These are phyloP conservation scores for Mycena floridula DNA, from an alignment of 768 basidiomycete genomes.

Conservation along the genomic window DNA sequence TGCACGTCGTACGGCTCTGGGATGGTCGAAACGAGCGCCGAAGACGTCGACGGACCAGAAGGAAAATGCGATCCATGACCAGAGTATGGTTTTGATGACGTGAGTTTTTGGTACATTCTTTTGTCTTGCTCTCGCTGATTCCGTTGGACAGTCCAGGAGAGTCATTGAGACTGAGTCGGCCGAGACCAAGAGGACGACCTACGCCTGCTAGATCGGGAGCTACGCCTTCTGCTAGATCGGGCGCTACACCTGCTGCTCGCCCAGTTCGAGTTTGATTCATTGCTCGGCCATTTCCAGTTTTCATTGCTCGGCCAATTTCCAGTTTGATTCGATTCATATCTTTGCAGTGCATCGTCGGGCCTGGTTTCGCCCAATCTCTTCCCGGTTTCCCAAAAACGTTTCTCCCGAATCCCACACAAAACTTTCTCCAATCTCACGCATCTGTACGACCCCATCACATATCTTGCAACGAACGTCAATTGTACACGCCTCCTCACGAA, in stretches of 20 bases:
- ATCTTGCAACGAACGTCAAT: too few species aligned
- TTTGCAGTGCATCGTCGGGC: too few species aligned
- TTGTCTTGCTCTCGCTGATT: neutral
- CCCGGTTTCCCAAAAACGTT: too few species aligned
- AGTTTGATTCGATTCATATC: too few species aligned
- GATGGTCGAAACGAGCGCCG: conserved; percentile 60
- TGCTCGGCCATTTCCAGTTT: too few species aligned
- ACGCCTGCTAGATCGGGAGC: conserved; percentile 32
- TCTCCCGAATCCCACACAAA: too few species aligned
- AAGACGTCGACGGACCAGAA: conserved; percentile 48
- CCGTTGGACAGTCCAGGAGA: conserved; percentile 38
- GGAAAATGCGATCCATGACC: conserved; percentile 43
- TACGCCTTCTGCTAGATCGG: too few species aligned
- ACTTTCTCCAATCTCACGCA: too few species aligned
- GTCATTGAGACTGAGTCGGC: conserved; percentile 40
- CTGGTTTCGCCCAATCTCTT: too few species aligned
- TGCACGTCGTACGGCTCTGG: conserved; percentile 51
- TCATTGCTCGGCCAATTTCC: too few species aligned
- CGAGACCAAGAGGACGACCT: conserved; percentile 42
- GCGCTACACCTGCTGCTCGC: neutral
- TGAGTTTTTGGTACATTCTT: conserved; percentile 28
- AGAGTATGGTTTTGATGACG: conserved; percentile 44
- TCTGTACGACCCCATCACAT: too few species aligned
- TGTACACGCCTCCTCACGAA: too few species aligned
- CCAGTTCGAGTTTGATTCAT: neutral